Evolutionary conservation across 2,329 filamentous ascomycete genomes (phyloP).

Genomic region (Sarocladiaceae sp.): DNA sequence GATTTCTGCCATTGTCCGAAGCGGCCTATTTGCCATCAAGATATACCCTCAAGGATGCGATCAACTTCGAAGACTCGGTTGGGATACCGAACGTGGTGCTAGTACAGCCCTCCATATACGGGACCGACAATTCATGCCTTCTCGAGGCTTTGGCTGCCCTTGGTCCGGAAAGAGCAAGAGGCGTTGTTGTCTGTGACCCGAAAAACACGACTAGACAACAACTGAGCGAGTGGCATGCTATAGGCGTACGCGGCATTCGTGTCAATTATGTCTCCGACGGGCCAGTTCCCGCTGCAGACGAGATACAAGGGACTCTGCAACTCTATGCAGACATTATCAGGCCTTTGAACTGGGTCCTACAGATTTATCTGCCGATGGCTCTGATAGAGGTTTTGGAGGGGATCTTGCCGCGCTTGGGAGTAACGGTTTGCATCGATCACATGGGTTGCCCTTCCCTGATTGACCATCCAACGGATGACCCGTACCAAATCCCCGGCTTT

Average conservation of each 20-base stretch:
- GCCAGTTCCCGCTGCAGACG: constrained; percentile 23
- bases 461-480: constrained; percentile 21
- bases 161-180: constrained; percentile 43
- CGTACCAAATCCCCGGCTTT: constrained; percentile 40
- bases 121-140: constrained; percentile 52
- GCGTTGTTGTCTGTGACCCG: constrained; percentile 42
- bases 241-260: constrained; percentile 53
- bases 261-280: constrained; percentile 52
- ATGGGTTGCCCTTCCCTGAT: constrained; percentile 44
- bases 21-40: constrained; percentile 45
- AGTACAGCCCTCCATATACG: constrained; percentile 57
- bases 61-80: constrained; percentile 42
- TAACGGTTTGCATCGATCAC: constrained; percentile 54
- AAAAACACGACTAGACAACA: constrained; percentile 37
- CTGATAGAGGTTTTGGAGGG: constrained; percentile 41
- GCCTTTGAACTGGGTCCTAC: constrained; percentile 48
- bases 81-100: constrained; percentile 51
- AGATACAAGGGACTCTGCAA: constrained; percentile 35
- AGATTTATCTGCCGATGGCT: constrained; percentile 50
- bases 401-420: constrained; percentile 40
- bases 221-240: constrained; percentile 45
- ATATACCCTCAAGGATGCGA: constrained; percentile 44
- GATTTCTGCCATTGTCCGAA: constrained; percentile 39
- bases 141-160: constrained; percentile 45
- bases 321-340: constrained; percentile 44